Conservation (phyloP, 176 grass and related monocot genomes). For the Oryza rufipogon region DNA sequence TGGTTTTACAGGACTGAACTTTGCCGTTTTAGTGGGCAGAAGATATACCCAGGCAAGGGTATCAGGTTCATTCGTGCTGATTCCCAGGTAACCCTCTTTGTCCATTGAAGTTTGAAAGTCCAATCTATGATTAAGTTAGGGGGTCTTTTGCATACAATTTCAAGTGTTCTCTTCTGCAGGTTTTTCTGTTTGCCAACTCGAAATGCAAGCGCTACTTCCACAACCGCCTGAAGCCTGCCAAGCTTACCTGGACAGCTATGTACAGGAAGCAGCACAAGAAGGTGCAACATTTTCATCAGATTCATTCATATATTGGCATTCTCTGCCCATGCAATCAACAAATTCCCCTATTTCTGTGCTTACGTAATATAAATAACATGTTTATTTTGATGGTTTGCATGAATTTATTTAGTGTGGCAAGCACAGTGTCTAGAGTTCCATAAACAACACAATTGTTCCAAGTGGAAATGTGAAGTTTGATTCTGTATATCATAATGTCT, state of each 20-base stretch:
- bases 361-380: not conserved
- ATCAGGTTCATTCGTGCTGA: slow-evolving; percentile 82
- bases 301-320: not conserved
- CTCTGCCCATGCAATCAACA: not conserved
- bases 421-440: not conserved
- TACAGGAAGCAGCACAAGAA: slow-evolving; percentile 98
- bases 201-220: slow-evolving; percentile 96
- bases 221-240: slow-evolving; percentile 91
- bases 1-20: slow-evolving; percentile 72
- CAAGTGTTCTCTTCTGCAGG: slow-evolving; percentile 38
- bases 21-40: slow-evolving; percentile 87
- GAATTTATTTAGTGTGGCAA: not conserved
- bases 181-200: slow-evolving; percentile 88
- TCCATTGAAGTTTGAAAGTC: not conserved
- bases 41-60: slow-evolving; percentile 95
- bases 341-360: not conserved
- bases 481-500: not conserved
- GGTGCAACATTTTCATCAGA: slow-evolving; percentile 42
- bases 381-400: not conserved
- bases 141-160: not conserved
- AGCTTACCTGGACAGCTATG: slow-evolving; percentile 94
- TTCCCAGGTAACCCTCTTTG: slow-evolving; percentile 63
- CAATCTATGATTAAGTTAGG: not conserved
- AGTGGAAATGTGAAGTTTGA: not conserved
- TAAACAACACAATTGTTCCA: not conserved